These are phyloP conservation scores for Tulasnella sp. DNA, from an alignment of 768 basidiomycete genomes.

Conservation along the genomic window DNA sequence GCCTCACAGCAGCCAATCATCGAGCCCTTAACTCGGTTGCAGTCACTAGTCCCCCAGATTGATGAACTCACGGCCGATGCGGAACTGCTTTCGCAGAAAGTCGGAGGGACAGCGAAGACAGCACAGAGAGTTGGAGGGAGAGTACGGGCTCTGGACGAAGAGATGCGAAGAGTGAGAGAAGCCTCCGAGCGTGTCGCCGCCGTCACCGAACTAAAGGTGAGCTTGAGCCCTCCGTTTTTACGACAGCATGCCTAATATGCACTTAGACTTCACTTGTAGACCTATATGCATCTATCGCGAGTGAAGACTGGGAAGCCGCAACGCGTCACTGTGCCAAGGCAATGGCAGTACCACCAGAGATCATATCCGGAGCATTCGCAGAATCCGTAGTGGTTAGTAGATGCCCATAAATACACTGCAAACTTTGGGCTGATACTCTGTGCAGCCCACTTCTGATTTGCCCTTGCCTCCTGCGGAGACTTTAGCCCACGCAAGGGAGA, in stretches of 20 bases:
- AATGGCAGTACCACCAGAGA: slow-evolving; percentile 68
- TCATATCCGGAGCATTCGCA: slow-evolving; percentile 77
- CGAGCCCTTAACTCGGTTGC: slow-evolving; percentile 49
- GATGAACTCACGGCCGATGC: slow-evolving; percentile 55
- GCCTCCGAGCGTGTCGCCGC: slow-evolving; percentile 86
- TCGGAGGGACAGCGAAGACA: slow-evolving; percentile 63
- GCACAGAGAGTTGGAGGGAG: slow-evolving; percentile 86
- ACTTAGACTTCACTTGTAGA: slow-evolving; percentile 54
- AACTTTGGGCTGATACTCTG: background rate
- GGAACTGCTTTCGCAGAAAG: slow-evolving; percentile 41
- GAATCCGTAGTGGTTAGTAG: slow-evolving; percentile 73
- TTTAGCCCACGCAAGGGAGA: slow-evolving; percentile 60
- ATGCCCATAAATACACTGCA: background rate
- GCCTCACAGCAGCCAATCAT: slow-evolving; percentile 57
- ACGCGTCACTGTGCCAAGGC: slow-evolving; percentile 84
- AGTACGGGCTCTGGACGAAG: slow-evolving; percentile 80
- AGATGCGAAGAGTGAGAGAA: slow-evolving; percentile 82
- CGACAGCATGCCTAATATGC: slow-evolving; percentile 20
- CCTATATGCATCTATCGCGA: slow-evolving; percentile 52
- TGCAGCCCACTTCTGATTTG: slow-evolving; percentile 80
- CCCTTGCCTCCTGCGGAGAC: slow-evolving; percentile 81
- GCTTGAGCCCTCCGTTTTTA: slow-evolving; percentile 1
- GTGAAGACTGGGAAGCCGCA: slow-evolving; percentile 92
- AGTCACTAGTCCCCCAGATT: slow-evolving; percentile 49
- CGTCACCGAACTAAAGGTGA: slow-evolving; percentile 90